These are phyloP conservation scores for Entophlyctis helioformis DNA, from an alignment of 192 early-diverging fungal genomes.

Conservation along the genomic window DNA sequence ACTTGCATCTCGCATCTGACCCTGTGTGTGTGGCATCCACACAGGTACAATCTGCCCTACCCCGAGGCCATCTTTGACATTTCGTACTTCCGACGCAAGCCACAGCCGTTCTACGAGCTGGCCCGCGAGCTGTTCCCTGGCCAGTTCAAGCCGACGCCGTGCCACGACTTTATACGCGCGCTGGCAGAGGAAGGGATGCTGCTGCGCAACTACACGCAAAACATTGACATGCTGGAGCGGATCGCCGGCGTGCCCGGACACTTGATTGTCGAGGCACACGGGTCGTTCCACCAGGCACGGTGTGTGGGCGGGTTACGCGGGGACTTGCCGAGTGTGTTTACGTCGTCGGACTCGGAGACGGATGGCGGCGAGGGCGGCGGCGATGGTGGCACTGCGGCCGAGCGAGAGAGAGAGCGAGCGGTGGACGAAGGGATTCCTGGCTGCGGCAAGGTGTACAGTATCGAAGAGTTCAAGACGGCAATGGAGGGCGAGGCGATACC, in stretches of 20 bases:
- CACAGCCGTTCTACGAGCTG: slow-evolving; percentile 78
- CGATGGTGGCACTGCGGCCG: not conserved
- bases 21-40: not conserved
- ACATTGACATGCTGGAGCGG: slow-evolving; percentile 92
- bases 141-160: slow-evolving; percentile 57
- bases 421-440: not conserved
- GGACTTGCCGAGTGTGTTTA: too few relatives aligned
- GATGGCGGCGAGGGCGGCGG: slow-evolving; percentile 3
- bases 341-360: too few relatives aligned
- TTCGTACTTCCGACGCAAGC: slow-evolving; percentile 68
- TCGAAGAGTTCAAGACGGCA: too few relatives aligned
- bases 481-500: slow-evolving; percentile 42
- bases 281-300: slow-evolving; percentile 58
- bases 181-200: slow-evolving; percentile 60
- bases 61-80: slow-evolving; percentile 81
- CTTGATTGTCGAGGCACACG: slow-evolving; percentile 85
- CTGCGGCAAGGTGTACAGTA: not conserved
- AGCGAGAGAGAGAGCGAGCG: slow-evolving; percentile 3
- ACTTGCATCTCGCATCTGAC: not conserved
- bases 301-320: slow-evolving; percentile 61
- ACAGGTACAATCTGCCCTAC: not conserved
- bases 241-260: slow-evolving; percentile 60
- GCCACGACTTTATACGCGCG: slow-evolving; percentile 79
- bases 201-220: slow-evolving; percentile 84
- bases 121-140: slow-evolving; percentile 86